Percentiles rank a stretch among this genome's conserved stretches.
These are phyloP conservation scores for Mucor velutinosus DNA, from an alignment of 371 early-diverging fungal genomes.

Conservation along the genomic window DNA sequence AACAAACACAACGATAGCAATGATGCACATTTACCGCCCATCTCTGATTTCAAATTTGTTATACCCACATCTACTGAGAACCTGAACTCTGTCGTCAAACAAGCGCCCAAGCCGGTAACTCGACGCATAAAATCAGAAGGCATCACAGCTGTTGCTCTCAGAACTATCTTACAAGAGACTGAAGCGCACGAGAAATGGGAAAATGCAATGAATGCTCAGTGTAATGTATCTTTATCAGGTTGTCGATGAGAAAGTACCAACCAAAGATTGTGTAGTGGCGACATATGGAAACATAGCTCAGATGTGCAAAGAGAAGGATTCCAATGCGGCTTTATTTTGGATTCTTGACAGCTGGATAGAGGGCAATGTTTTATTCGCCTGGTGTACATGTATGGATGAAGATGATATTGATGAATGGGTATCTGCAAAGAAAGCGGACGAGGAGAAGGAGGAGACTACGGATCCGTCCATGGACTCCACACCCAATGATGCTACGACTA, in stretches of 20 bases:
- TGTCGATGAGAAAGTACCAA: too few species aligned
- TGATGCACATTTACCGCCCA: background rate
- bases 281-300: constrained; percentile 12
- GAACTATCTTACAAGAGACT: background rate
- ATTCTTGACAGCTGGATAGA: constrained; percentile 22
- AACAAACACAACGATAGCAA: background rate
- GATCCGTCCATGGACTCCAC: background rate
- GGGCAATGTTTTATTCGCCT: constrained; percentile 16
- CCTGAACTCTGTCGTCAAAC: background rate
- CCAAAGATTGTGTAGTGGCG: constrained; percentile 7
- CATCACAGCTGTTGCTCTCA: background rate
- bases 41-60: background rate
- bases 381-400: constrained; percentile 18
- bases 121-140: background rate
- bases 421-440: background rate
- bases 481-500: background rate
- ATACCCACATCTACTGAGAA: background rate
- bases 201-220: background rate
- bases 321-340: constrained; percentile 6
- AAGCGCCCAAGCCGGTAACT: background rate
- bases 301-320: constrained; percentile 1
- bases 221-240: background rate
- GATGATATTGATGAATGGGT: constrained; percentile 3
- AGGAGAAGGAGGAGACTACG: background rate
- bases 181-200: background rate